Evolutionary conservation across 805 yeast species (phyloP).

Genomic region (Lipomyces oligophaga): DNA sequence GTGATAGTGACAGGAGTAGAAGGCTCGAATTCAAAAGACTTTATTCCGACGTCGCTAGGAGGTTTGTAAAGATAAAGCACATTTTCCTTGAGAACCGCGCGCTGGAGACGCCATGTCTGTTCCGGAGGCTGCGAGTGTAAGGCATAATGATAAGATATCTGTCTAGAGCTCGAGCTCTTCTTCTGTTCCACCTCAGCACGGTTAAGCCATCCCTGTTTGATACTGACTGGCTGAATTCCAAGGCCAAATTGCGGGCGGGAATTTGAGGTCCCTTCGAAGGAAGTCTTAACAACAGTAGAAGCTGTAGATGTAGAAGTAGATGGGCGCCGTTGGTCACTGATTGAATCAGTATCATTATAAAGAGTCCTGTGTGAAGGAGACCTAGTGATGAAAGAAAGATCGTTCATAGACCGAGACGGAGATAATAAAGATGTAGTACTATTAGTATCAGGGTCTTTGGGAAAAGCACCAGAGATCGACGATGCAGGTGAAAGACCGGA

Average conservation of each 20-base stretch:
- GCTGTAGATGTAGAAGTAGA: too few species aligned
- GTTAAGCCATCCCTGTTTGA: conserved; percentile 60
- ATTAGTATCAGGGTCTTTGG: too few species aligned
- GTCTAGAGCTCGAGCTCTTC: too few species aligned
- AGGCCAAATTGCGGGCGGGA: too few species aligned
- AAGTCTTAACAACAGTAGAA: too few species aligned
- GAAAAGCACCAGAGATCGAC: too few species aligned
- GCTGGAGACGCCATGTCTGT: conserved; percentile 45
- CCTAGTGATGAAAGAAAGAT: neutral
- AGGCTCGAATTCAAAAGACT: conserved; percentile 34
- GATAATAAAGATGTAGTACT: too few species aligned
- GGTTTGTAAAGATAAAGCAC: conserved; percentile 58
- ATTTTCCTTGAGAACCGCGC: conserved; percentile 71
- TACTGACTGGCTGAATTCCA: too few species aligned
- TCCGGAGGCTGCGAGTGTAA: conserved; percentile 6
- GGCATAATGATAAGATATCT: too few species aligned
- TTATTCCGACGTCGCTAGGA: conserved; percentile 47
- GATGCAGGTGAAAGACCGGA: too few species aligned
- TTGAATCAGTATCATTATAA: neutral
- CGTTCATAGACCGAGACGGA: conserved; percentile 12
- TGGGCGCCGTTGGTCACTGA: neutral
- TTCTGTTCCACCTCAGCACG: conserved; percentile 33
- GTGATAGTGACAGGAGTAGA: conserved; percentile 8
- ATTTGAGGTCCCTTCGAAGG: too few species aligned
- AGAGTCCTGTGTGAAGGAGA: conserved; percentile 6